phyloP scores from a whole-genome alignment of 2,329 filamentous ascomycete genomes.

The Phialemonium atrogriseum region DNA sequence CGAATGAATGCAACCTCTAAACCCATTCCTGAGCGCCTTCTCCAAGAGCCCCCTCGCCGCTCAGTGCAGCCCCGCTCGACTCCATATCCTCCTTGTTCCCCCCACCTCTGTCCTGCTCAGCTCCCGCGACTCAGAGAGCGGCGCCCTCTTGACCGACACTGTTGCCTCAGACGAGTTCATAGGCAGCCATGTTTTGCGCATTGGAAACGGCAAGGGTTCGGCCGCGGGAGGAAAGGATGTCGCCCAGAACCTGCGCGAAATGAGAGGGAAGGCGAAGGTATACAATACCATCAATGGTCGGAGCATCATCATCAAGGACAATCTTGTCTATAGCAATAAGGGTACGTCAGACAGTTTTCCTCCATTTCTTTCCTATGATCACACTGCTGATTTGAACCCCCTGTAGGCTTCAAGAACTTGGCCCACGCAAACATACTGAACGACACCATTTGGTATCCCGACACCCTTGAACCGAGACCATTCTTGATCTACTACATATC shows the following conservation, averaged over 20 bases:
- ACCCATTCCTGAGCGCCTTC: slow-evolving; percentile 97
- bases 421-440: slow-evolving; percentile 81
- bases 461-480: slow-evolving; percentile 80
- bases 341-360: slow-evolving; percentile 46
- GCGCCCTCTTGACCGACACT: slow-evolving; percentile 67
- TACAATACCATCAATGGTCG: slow-evolving; percentile 88
- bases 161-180: slow-evolving; percentile 90
- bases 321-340: slow-evolving; percentile 91
- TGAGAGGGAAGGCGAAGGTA: slow-evolving; percentile 86
- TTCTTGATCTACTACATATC: slow-evolving; percentile 98
- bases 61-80: slow-evolving; percentile 85
- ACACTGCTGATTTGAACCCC: slow-evolving; percentile 3
- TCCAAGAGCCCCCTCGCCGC: slow-evolving; percentile 89
- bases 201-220: slow-evolving; percentile 48
- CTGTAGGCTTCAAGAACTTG: slow-evolving; percentile 76
- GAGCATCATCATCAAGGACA: slow-evolving; percentile 90
- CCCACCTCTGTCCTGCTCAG: slow-evolving; percentile 86
- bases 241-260: slow-evolving; percentile 66
- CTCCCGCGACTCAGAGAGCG: slow-evolving; percentile 79
- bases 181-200: slow-evolving; percentile 89
- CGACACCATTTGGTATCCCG: slow-evolving; percentile 82
- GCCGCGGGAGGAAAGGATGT: slow-evolving; percentile 47
- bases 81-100: slow-evolving; percentile 90
- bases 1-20: slow-evolving; percentile 87
- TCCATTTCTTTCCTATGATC: slow-evolving; percentile 1